Percentiles rank a stretch among this genome's conserved stretches.
Evolutionary conservation across 345 rosid genomes (phyloP).

Genomic region (Syzygium aromaticum): DNA sequence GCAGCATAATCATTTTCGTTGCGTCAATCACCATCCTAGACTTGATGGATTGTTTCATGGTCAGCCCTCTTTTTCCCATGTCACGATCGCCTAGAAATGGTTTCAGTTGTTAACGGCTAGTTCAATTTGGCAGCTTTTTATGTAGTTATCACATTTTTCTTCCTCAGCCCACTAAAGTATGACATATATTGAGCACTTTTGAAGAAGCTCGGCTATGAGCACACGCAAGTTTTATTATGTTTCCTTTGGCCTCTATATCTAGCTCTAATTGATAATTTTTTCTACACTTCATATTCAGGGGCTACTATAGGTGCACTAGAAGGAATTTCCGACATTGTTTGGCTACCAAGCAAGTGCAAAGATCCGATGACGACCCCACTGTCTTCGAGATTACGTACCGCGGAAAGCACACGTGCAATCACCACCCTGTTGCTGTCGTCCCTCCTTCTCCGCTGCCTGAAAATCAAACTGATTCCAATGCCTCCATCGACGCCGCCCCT

Average conservation of each 20-base stretch:
- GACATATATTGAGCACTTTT: not conserved
- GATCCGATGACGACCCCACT: constrained; percentile 23
- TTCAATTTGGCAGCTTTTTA: not conserved
- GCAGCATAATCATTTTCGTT: not conserved
- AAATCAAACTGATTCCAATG: not conserved
- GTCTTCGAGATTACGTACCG: constrained; percentile 19
- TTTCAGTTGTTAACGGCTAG: no score
- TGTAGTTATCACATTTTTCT: not conserved
- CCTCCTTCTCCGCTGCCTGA: not conserved
- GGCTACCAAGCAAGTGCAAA: constrained; percentile 30
- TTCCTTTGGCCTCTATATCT: not conserved
- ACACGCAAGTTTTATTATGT: not conserved
- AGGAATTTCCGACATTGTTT: constrained; percentile 7
- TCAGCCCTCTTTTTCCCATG: not conserved
- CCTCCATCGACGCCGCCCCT: not conserved
- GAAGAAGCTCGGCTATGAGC: not conserved
- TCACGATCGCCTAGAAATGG: not conserved
- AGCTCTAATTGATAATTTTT: not conserved
- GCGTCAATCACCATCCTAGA: not conserved
- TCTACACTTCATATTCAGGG: constrained; percentile 2
- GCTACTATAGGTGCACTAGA: constrained; percentile 17
- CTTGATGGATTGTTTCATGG: no score
- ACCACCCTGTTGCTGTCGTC: not conserved
- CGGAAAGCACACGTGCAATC: constrained; percentile 22
- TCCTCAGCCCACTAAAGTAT: not conserved